Percentiles rank a stretch among this genome's conserved stretches.
Conservation (phyloP, 148 eudicot species). For the Tetragonia tetragonoides region DNA sequence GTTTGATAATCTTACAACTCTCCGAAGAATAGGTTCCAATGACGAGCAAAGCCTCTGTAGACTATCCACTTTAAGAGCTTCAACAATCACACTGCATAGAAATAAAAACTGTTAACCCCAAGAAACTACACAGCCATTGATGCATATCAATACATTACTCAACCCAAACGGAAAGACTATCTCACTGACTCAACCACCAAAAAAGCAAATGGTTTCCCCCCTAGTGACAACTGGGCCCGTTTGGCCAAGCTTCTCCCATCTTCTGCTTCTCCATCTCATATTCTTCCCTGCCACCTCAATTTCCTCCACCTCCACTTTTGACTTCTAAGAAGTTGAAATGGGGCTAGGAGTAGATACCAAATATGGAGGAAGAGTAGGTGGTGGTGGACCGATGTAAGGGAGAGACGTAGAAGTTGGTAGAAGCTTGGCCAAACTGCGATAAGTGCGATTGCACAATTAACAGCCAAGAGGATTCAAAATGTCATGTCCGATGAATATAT, state of each 20-base stretch:
- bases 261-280: too few relatives aligned
- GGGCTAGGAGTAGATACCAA: too few relatives aligned
- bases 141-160: neutral
- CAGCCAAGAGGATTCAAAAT: neutral
- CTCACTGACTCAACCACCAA: neutral
- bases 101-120: neutral
- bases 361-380: too few relatives aligned
- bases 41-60: constrained; percentile 96
- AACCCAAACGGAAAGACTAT: neutral
- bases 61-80: constrained; percentile 96
- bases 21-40: constrained; percentile 92
- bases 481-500: neutral
- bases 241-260: too few relatives aligned
- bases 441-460: too few relatives aligned
- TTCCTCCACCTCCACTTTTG: too few relatives aligned
- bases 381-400: too few relatives aligned
- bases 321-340: too few relatives aligned
- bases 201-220: too few relatives aligned
- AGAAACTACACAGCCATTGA: constrained; percentile 1
- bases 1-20: constrained; percentile 78
- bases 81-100: constrained; percentile 84
- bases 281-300: too few relatives aligned
- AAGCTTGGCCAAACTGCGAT: too few relatives aligned
- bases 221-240: neutral
- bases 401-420: too few relatives aligned